phyloP scores from a whole-genome alignment of 345 rosid species.

The Rhizophora mangle region DNA sequence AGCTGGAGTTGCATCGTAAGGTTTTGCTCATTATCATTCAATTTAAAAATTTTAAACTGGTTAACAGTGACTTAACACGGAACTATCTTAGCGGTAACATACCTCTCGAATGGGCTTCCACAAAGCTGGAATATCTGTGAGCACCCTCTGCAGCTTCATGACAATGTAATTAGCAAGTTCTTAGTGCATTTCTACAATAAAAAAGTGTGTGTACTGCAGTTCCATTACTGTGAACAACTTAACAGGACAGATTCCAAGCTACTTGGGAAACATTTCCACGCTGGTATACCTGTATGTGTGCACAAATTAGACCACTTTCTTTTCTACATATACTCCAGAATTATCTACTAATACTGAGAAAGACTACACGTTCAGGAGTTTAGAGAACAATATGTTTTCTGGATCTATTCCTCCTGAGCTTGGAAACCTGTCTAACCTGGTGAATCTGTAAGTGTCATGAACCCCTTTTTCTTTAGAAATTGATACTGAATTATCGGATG shows the following conservation, averaged over 20 bases:
- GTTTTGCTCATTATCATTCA: not conserved
- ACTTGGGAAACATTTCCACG: constrained; percentile 33
- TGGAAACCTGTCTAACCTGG: constrained; percentile 9
- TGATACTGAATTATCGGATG: not conserved
- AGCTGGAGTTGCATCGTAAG: not conserved
- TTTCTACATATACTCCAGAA: not conserved
- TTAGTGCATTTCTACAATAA: not conserved
- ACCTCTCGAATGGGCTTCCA: constrained; percentile 47
- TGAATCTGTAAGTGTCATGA: constrained; percentile 2
- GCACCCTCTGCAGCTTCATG: not conserved
- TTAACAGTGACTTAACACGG: constrained; percentile 29
- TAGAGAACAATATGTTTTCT: constrained; percentile 9
- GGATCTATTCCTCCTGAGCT: constrained; percentile 16
- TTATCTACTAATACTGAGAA: not conserved
- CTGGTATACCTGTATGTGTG: constrained; percentile 18
- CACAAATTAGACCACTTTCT: not conserved
- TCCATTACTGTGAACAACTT: constrained; percentile 38
- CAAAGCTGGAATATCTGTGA: constrained; percentile 31
- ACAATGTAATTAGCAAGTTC: too few relatives aligned
- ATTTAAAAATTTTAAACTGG: not conserved
- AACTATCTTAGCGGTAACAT: constrained; percentile 44
- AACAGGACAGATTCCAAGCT: constrained; percentile 42
- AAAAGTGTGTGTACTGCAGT: constrained; percentile 21
- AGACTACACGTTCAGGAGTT: constrained; percentile 4
- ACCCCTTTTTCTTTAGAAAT: not conserved